Base-by-base conservation (phyloP, 2,329 filamentous ascomycete species). In the Aspergillus sp. region DNA sequence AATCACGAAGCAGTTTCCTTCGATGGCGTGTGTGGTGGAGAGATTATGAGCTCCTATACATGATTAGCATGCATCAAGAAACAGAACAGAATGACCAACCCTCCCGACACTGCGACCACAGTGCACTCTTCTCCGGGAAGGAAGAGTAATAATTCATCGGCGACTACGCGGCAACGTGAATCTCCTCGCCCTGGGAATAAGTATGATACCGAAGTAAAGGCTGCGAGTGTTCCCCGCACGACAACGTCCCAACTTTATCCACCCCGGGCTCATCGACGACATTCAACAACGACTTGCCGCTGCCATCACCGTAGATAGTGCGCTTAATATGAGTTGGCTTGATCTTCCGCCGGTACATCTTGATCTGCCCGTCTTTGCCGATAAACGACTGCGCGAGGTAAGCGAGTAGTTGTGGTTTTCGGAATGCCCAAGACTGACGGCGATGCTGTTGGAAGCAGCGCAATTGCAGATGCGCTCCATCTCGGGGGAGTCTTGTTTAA, bases 21-120 rank as follows among this genome's bases (percentile, higher is more conserved):
- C 80, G 7, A 82, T 73, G 1, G 79, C 78, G 50, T 81, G 80
- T 0, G 72, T 69, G 47, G 75, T 74, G 0, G 76, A 74, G 1
- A 79, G 62, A 36, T 54, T 68, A 27, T 67, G 68, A 44, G 67
- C 71, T 4, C 58, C 64, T 30, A 8, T 43, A 53, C 59, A 51
- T 54, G 67, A 29, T 60, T 48, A 26, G 50, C 47, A 13, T 35
- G 34, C 4, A 47, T 48, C 0, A 49, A 49, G 6, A 34, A 38
- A 37, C 52, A 46, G 3, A 52, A 47, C 26, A 63, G 8, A 5
- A 9, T 26, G 19, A 12, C 12, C 3, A 27, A 27, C 9, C 19
- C 34, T 26, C 19, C 7, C 19, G 13, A 27, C 9, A 27, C 12
- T 37, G 19, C 13, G 34, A 27, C 34, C 34, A 37, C 12, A 27